phyloP scores from a whole-genome alignment of 140 eudicot species.

The Ambrosia hybrid region DNA sequence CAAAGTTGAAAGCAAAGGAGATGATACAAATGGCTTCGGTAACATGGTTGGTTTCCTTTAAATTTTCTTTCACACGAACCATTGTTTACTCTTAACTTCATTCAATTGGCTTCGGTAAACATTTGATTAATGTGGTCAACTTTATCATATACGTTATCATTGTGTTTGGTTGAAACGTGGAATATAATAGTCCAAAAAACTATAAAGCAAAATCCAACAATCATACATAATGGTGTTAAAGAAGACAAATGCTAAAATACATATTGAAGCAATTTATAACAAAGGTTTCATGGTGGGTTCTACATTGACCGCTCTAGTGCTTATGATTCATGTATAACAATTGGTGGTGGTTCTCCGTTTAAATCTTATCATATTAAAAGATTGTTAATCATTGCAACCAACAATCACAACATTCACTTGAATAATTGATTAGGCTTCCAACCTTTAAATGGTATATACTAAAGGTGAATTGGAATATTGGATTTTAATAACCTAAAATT shows the following conservation, averaged over 20 bases:
- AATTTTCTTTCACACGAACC: no score
- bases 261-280: conserved; percentile 17
- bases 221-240: conserved; percentile 11
- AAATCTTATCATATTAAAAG: background rate
- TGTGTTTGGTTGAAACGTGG: background rate
- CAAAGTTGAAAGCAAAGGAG: no score
- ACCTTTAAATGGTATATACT: background rate
- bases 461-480: background rate
- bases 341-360: conserved; percentile 19
- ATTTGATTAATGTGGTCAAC: no score
- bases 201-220: conserved; percentile 7
- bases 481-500: no score
- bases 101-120: no score
- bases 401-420: conserved; percentile 13
- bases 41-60: no score
- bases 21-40: no score
- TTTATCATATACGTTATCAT: no score
- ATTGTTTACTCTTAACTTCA: no score
- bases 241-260: no score
- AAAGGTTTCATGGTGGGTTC: conserved; percentile 33
- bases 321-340: conserved; percentile 12
- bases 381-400: conserved; percentile 14
- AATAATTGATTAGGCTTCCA: background rate
- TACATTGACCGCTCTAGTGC: conserved; percentile 5
- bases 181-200: background rate